phyloP scores from a whole-genome alignment of 768 basidiomycete genomes.

The Calocybe indica region DNA sequence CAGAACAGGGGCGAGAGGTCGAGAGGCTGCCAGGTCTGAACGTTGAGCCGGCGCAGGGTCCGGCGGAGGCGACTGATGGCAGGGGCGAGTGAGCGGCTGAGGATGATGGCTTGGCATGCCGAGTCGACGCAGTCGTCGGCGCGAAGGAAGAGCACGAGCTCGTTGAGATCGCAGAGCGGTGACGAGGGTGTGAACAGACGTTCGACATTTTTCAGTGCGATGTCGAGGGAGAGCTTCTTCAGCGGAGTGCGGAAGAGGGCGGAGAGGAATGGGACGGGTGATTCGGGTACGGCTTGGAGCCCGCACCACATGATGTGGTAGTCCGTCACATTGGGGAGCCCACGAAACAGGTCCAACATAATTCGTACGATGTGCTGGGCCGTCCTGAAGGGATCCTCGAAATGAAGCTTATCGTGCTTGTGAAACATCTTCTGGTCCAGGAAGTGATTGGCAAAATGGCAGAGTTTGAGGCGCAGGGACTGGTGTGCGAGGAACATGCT shows the following conservation, averaged over 20 bases:
- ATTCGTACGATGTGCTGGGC: conserved; percentile 32
- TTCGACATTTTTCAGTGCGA: conserved; percentile 35
- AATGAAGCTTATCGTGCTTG: conserved; percentile 19
- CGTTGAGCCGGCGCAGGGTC: conserved; percentile 30
- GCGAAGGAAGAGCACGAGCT: conserved; percentile 37
- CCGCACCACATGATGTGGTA: conserved; percentile 47
- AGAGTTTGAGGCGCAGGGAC: conserved; percentile 22
- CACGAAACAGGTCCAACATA: conserved; percentile 36
- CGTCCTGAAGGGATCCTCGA: conserved; percentile 22
- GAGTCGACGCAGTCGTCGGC: conserved; percentile 23
- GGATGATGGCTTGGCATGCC: conserved; percentile 21
- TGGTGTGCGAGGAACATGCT: conserved; percentile 4
- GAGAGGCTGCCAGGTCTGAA: conserved; percentile 40
- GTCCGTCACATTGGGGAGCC: conserved; percentile 39
- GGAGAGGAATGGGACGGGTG: conserved; percentile 26
- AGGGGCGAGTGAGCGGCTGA: conserved; percentile 31
- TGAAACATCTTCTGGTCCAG: conserved; percentile 22
- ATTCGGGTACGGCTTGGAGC: conserved; percentile 22
- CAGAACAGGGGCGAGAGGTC: conserved; percentile 36
- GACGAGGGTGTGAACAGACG: conserved; percentile 25
- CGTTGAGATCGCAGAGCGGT: conserved; percentile 26
- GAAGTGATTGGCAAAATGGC: conserved; percentile 27
- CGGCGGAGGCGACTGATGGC: conserved; percentile 28
- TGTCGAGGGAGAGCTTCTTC: conserved; percentile 35
- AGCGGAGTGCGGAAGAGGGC: conserved; percentile 30